phyloP scores from a whole-genome alignment of 2,329 filamentous ascomycete species.

The Raffaelea arxii region DNA sequence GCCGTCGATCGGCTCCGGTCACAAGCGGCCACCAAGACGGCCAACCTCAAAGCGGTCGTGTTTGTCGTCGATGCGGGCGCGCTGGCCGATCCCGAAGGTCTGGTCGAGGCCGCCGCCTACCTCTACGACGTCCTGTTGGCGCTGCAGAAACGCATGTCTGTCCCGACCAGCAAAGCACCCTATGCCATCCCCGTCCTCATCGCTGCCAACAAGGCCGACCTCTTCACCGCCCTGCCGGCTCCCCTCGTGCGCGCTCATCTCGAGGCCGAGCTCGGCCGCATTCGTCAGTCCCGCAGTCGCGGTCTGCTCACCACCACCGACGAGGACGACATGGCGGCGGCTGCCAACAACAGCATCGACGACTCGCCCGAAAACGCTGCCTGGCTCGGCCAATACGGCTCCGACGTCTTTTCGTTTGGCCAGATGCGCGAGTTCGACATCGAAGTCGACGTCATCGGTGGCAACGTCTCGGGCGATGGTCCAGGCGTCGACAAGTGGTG shows the following conservation, averaged over 20 bases:
- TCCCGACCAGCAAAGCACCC: constrained; percentile 38
- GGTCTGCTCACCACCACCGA: constrained; percentile 74
- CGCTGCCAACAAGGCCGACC: constrained; percentile 89
- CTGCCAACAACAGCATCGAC: constrained; percentile 47
- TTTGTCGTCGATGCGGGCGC: constrained; percentile 83
- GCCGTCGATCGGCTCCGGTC: constrained; percentile 37
- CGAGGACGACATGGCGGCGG: constrained; percentile 46
- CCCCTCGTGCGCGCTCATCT: constrained; percentile 64
- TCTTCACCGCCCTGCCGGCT: constrained; percentile 85
- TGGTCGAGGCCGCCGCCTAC: constrained; percentile 70
- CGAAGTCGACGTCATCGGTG: constrained; percentile 66
- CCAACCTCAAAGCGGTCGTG: constrained; percentile 60
- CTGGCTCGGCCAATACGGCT: constrained; percentile 77
- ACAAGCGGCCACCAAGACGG: constrained; percentile 9
- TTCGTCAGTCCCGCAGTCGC: constrained; percentile 67
- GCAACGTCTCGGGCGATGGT: constrained; percentile 56
- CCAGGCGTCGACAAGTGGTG: constrained; percentile 79
- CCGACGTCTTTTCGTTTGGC: constrained; percentile 66
- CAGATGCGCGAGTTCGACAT: constrained; percentile 79
- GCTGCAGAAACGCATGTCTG: constrained; percentile 57
- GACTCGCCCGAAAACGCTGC: no score
- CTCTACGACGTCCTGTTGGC: constrained; percentile 80
- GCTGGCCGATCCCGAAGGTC: constrained; percentile 43
- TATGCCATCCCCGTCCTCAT: constrained; percentile 64
- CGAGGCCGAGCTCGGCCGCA: constrained; percentile 70